Evolutionary conservation across 2,329 filamentous ascomycete species (phyloP).

Genomic region (Ceratocystis papillata): DNA sequence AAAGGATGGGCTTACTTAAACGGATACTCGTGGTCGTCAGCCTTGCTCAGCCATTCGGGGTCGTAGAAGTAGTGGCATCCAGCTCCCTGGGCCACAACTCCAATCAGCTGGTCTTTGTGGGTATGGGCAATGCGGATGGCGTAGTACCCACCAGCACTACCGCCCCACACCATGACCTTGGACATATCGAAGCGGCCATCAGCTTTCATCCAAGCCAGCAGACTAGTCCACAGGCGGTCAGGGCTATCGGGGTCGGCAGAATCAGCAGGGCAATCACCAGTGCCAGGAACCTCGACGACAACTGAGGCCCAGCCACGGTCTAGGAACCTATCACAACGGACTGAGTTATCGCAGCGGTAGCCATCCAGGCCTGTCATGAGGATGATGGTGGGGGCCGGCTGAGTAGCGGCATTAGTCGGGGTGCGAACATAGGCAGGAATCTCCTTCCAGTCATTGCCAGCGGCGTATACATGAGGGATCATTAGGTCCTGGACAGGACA

Average conservation of each 20-base stretch:
- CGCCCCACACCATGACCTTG: slow-evolving; percentile 51
- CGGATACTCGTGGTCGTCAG: slow-evolving; percentile 57
- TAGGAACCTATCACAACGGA: slow-evolving; percentile 50
- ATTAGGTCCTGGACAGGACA: slow-evolving; percentile 50
- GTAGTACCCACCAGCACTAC: slow-evolving; percentile 58
- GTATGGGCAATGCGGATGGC: slow-evolving; percentile 57
- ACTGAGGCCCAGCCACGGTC: slow-evolving; percentile 52
- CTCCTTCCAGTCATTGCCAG: slow-evolving; percentile 40
- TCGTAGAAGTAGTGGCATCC: slow-evolving; percentile 46
- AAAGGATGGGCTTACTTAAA: slow-evolving; percentile 36
- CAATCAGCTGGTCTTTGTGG: slow-evolving; percentile 44
- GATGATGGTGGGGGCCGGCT: slow-evolving; percentile 39
- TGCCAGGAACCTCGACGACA: slow-evolving; percentile 43
- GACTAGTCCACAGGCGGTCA: slow-evolving; percentile 52
- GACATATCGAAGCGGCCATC: slow-evolving; percentile 45
- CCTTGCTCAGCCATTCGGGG: slow-evolving; percentile 46
- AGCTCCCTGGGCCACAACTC: slow-evolving; percentile 48
- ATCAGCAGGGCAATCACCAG: slow-evolving; percentile 54
- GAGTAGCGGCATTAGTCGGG: slow-evolving; percentile 36
- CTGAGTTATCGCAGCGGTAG: slow-evolving; percentile 52
- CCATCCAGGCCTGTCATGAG: slow-evolving; percentile 53
- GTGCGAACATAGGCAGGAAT: slow-evolving; percentile 58
- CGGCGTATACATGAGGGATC: slow-evolving; percentile 47
- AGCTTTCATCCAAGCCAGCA: slow-evolving; percentile 48
- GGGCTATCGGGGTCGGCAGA: slow-evolving; percentile 47